Percentiles rank a stretch among this genome's conserved stretches.
Evolutionary conservation across 345 rosid species (phyloP).

Genomic region (Fremontodendron californicum): DNA sequence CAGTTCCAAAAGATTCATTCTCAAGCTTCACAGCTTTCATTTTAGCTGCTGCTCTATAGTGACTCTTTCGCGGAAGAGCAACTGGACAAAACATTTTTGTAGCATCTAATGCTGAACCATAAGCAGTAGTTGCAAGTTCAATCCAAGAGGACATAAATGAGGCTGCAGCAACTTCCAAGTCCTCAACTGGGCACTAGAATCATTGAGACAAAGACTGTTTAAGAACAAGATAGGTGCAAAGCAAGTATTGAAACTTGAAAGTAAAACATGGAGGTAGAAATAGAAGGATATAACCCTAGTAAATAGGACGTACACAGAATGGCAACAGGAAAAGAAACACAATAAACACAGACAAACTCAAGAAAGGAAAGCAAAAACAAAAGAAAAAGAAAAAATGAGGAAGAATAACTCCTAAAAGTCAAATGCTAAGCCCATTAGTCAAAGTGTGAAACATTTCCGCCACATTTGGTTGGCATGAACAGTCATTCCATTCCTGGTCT

Average conservation of each 20-base stretch:
- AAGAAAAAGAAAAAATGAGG: neutral
- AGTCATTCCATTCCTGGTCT: no score
- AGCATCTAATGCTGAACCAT: slow-evolving; percentile 77
- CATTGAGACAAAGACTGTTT: slow-evolving; percentile 6
- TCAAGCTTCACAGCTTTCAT: slow-evolving; percentile 88
- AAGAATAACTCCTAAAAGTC: neutral
- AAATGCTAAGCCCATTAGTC: neutral
- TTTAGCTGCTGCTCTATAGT: slow-evolving; percentile 94
- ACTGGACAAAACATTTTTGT: slow-evolving; percentile 98
- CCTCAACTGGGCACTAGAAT: slow-evolving; percentile 73
- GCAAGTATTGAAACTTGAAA: slow-evolving; percentile 14
- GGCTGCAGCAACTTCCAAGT: slow-evolving; percentile 79
- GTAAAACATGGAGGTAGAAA: neutral
- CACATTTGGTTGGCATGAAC: no score
- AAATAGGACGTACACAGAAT: neutral
- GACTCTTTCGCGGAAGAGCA: slow-evolving; percentile 91
- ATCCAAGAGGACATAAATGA: slow-evolving; percentile 79
- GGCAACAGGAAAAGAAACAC: neutral
- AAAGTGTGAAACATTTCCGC: neutral
- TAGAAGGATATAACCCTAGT: neutral
- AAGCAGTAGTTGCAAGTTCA: slow-evolving; percentile 87
- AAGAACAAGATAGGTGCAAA: neutral
- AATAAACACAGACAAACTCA: neutral
- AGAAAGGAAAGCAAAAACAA: neutral
- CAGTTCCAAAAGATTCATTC: slow-evolving; percentile 53